Evolutionary conservation across 805 yeast genomes (phyloP), one percentile per base, ranked within the genome.

Genomic region (Yarrowia sp.): DNA sequence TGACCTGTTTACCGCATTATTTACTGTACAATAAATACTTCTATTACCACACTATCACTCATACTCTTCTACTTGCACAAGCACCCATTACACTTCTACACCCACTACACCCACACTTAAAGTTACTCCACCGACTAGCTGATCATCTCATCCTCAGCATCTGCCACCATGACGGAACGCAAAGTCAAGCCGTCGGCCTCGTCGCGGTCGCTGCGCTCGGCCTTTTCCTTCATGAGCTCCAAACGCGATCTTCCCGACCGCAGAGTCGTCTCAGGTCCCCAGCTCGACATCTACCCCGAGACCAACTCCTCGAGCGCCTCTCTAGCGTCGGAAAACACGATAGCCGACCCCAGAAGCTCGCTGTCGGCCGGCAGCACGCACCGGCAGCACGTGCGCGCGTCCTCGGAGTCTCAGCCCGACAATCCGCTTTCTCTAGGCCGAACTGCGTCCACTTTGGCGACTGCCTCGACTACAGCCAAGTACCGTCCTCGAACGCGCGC

Each of bases 131-230:
- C n/a, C n/a, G n/a, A n/a, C n/a, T n/a, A n/a, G n/a, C n/a, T n/a
- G n/a, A n/a, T n/a, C n/a, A n/a, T n/a, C n/a, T n/a, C n/a, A n/a
- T n/a, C 6, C 36, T 25, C 51, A 18, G 9, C 3, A 12, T 12
- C n/a, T 4, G 3, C 14, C 22, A 6, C 19, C 22, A 51, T 51
- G 58, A 19, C 42, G 6, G 58, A 51, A 16, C 24, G 42, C 24
- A 33, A 35, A 21, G 42, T 51, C 42, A 51, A 51, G 29, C 58
- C 58, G 19, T 51, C 58, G 42, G 58, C 58, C 33, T 51, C 58
- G 32, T 33, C 58, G 22, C 29, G 58, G 42, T 51, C 58, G 42
- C 24, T 51, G 18, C 58, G 58, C 10, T 12, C 19, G 16, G 58
- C 58, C 33, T 51, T 51, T 25, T 35, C 58, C 16, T 51, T 51